phyloP scores from a whole-genome alignment of 2,329 filamentous ascomycete genomes.

The Plectosphaerella plurivora region DNA sequence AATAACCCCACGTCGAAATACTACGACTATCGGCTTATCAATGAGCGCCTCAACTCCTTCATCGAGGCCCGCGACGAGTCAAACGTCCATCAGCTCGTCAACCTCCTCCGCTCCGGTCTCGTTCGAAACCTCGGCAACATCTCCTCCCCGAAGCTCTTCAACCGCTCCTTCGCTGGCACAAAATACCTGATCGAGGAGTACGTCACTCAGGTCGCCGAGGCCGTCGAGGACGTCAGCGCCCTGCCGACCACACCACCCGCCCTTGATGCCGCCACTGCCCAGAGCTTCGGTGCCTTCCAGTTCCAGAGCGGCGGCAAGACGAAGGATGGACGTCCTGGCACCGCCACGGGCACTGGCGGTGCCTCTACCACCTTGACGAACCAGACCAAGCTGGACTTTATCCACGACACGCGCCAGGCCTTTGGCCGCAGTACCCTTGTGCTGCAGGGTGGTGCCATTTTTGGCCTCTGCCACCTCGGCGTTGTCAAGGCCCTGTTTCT shows the following conservation, averaged over 20 bases:
- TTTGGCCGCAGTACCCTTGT: slow-evolving; percentile 85
- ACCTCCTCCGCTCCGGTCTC: slow-evolving; percentile 72
- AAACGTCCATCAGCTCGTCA: slow-evolving; percentile 71
- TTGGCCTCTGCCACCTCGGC: slow-evolving; percentile 84
- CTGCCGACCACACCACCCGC: slow-evolving; percentile 52
- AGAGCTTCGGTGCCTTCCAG: neutral
- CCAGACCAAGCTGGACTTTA: slow-evolving; percentile 77
- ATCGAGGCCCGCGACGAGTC: slow-evolving; percentile 64
- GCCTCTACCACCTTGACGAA: slow-evolving; percentile 48
- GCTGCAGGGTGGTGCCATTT: slow-evolving; percentile 85
- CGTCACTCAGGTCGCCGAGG: slow-evolving; percentile 75
- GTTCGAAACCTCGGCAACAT: slow-evolving; percentile 92
- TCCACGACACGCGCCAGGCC: slow-evolving; percentile 82
- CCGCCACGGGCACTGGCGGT: slow-evolving; percentile 24
- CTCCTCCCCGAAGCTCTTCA: slow-evolving; percentile 74
- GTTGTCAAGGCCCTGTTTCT: slow-evolving; percentile 85
- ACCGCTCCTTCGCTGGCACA: slow-evolving; percentile 80
- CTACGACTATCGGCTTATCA: slow-evolving; percentile 84
- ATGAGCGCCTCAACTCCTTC: slow-evolving; percentile 68
- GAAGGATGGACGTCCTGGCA: neutral
- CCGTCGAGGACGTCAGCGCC: slow-evolving; percentile 69
- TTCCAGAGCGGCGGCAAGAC: neutral
- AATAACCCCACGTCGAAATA: slow-evolving; percentile 74
- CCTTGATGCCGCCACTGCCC: neutral
- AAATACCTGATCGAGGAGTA: slow-evolving; percentile 92